A percentile compares a stretch with the other conserved stretches of the same genome.
Conservation (phyloP, 1,139 yeast species). For the Geotrichum aggregatum region DNA sequence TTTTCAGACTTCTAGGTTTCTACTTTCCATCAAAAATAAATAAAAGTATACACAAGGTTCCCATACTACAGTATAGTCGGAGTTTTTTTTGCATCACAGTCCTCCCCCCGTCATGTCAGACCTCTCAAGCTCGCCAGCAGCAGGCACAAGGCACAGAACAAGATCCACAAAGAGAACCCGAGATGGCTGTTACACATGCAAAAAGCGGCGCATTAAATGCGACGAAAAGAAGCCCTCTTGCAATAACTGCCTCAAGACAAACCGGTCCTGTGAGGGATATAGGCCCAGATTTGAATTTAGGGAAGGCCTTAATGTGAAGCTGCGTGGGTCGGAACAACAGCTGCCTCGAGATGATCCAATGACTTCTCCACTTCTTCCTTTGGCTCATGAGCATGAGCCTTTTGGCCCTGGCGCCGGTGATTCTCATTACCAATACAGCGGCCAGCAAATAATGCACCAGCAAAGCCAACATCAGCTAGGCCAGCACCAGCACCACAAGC, state of each 20-base stretch:
- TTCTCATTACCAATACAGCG: slow-evolving; percentile 1
- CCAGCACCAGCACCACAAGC: slow-evolving; percentile 1
- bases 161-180: slow-evolving; percentile 26
- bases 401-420: neutral
- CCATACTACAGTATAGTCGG: too few relatives aligned
- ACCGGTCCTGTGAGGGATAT: slow-evolving; percentile 27
- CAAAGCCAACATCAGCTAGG: neutral
- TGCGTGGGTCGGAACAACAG: neutral
- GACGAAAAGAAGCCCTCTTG: slow-evolving; percentile 32
- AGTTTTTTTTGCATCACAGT: too few relatives aligned
- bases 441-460: neutral
- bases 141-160: slow-evolving; percentile 1
- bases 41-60: too few relatives aligned
- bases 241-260: slow-evolving; percentile 29
- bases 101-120: too few relatives aligned
- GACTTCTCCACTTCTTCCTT: neutral
- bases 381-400: neutral
- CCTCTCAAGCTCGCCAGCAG: too few relatives aligned
- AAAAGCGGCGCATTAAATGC: slow-evolving; percentile 31
- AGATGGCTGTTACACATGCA: slow-evolving; percentile 34
- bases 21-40: too few relatives aligned
- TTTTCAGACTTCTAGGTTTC: too few relatives aligned
- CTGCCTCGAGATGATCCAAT: neutral
- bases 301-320: slow-evolving; percentile 18
- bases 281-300: slow-evolving; percentile 21